A percentile compares a stretch with the other conserved stretches of the same genome.
phyloP scores from a whole-genome alignment of 306 rosid genomes.

The Begonia fuchsioides region DNA sequence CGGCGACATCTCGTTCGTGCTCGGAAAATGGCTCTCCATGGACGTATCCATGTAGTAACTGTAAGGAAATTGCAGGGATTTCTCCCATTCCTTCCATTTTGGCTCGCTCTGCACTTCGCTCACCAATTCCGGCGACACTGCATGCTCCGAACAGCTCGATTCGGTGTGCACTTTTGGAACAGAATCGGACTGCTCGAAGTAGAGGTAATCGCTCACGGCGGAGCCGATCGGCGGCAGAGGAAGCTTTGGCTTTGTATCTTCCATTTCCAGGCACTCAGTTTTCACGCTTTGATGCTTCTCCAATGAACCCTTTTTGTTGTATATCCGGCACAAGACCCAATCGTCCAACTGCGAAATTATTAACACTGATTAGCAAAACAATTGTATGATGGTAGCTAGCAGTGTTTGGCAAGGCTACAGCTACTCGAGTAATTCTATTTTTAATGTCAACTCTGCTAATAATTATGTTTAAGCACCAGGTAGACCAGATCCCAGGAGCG shows the following conservation, averaged over 20 bases:
- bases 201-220: slow-evolving; percentile 27
- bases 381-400: too few species aligned
- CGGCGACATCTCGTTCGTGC: slow-evolving; percentile 58
- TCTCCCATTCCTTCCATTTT: slow-evolving; percentile 72
- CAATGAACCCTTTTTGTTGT: slow-evolving; percentile 66
- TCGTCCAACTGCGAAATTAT: slow-evolving; percentile 74
- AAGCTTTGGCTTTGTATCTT: slow-evolving; percentile 55
- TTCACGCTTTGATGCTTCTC: slow-evolving; percentile 28
- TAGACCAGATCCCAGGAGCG: too few species aligned
- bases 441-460: too few species aligned
- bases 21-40: slow-evolving; percentile 26
- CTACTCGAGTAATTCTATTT: too few species aligned
- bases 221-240: slow-evolving; percentile 4
- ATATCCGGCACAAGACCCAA: slow-evolving; percentile 92
- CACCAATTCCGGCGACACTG: slow-evolving; percentile 81
- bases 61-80: slow-evolving; percentile 30
- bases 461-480: too few species aligned
- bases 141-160: slow-evolving; percentile 91
- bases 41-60: slow-evolving; percentile 57
- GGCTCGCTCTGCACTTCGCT: slow-evolving; percentile 94
- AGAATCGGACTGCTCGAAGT: slow-evolving; percentile 62
- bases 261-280: slow-evolving; percentile 19
- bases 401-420: too few species aligned
- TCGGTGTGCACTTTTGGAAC: slow-evolving; percentile 78
- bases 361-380: slow-evolving; percentile 9